Evolutionary conservation across 495 filamentous ascomycete genomes (phyloP), one percentile per base, ranked within the genome.

Genomic region (Penicillium verhagenii): DNA sequence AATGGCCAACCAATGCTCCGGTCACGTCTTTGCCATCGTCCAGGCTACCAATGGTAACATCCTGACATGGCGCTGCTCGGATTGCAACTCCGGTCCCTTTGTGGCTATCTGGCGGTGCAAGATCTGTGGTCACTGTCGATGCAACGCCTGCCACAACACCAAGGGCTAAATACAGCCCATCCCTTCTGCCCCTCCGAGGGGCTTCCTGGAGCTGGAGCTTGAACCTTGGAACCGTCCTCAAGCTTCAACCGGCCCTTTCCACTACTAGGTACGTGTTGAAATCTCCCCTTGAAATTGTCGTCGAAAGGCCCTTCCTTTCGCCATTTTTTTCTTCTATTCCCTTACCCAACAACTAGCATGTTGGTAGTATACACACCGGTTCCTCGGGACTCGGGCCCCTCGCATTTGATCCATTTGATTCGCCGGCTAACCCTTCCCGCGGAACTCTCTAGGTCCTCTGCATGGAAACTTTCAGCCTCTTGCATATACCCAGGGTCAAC

Each of bases 71-170:
- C 72, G 71, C 11, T 79, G 76, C 58, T 77, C 72, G 4, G 75
- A 78, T 63, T 79, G 76, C 65, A 76, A 75, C 56, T 73, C 73
- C 39, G 76, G 76, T n/a, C 74, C 74, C 43, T 79, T 73, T 51
- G 66, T 72, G 49, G 76, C 76, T 13, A 76, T 79, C 56, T 79
- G 73, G 73, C 76, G 68, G 29, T 79, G 76, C 67, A 77, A 79
- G 66, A 69, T 73, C 57, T 79, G 76, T 65, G 65, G 66, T 37
- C 68, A 77, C 47, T 76, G 65, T 61, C 75, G 75, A 14, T 78
- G 75, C 61, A 72, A 77, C 55, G 47, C 63, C 38, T 78, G 75
- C 68, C 71, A 77, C 68, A 72, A 66, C 48, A 60, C 70, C 46
- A 78, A 78, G 61, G 64, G 60, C 42, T 78, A 68, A 58, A 45